Percentiles rank a stretch among this genome's conserved stretches.
Conservation (phyloP, 2,329 filamentous ascomycete genomes). For the Microsporum audouinii region DNA sequence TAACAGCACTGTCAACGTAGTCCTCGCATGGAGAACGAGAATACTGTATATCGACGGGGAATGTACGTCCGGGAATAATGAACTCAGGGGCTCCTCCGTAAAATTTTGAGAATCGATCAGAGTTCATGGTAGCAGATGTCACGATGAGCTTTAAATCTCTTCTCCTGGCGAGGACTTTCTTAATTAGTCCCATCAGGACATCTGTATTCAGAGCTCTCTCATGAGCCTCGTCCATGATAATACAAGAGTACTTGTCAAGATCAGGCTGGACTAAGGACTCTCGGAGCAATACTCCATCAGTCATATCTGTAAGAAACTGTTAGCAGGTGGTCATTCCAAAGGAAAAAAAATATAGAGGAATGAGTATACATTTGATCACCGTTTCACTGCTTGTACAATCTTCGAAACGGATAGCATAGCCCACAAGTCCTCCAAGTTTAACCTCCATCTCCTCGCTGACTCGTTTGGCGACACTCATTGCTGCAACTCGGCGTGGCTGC, state of each 20-base stretch:
- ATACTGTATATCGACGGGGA: conserved; percentile 93
- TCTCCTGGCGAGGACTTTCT: conserved; percentile 83
- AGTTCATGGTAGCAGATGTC: conserved; percentile 97
- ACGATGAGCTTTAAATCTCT: conserved; percentile 93
- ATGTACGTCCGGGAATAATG: conserved; percentile 87
- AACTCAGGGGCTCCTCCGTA: conserved; percentile 95
- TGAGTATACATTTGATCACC: conserved; percentile 63
- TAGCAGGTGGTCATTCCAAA: background rate
- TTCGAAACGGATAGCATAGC: conserved; percentile 96
- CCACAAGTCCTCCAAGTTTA: conserved; percentile 72
- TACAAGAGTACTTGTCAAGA: conserved; percentile 89
- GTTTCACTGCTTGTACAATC: conserved; percentile 96
- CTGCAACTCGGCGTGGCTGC: conserved; percentile 87
- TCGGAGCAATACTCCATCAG: conserved; percentile 83
- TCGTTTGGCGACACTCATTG: conserved; percentile 98
- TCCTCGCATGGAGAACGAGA: conserved; percentile 92
- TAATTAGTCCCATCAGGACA: conserved; percentile 93
- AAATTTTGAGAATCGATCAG: conserved; percentile 89
- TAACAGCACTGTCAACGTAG: conserved; percentile 93
- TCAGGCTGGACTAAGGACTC: conserved; percentile 89
- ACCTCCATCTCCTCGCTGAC: conserved; percentile 98
- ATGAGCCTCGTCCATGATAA: conserved; percentile 99
- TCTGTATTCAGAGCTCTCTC: conserved; percentile 94
- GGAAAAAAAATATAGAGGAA: background rate
- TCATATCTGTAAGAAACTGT: conserved; percentile 58